Percentiles rank a stretch among this genome's conserved stretches.
phyloP scores from a whole-genome alignment of 2,329 filamentous ascomycete species.

The Pleoardoris graminearum region DNA sequence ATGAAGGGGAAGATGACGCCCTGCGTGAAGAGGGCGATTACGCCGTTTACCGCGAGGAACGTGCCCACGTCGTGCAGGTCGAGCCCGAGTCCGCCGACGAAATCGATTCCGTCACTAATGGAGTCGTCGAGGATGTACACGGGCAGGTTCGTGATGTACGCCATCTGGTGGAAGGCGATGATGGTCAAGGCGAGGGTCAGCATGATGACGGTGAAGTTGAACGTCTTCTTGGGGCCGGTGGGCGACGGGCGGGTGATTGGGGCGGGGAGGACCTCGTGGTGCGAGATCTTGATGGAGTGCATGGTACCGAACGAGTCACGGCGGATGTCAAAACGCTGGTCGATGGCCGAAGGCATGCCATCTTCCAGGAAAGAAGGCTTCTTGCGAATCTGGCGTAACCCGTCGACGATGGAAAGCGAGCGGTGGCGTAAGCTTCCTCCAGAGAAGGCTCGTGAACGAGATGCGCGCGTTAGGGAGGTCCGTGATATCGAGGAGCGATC shows the following conservation, averaged over 20 bases:
- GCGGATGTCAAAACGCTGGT: constrained; percentile 41
- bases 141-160: constrained; percentile 84
- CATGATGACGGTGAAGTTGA: constrained; percentile 70
- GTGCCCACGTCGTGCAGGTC: constrained; percentile 67
- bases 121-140: constrained; percentile 86
- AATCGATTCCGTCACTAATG: constrained; percentile 34
- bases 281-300: constrained; percentile 39
- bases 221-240: constrained; percentile 44
- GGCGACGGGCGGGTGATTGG: constrained; percentile 12
- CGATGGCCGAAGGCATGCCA: constrained; percentile 38
- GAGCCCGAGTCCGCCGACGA: constrained; percentile 66
- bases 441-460: constrained; percentile 30
- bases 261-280: constrained; percentile 28
- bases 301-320: constrained; percentile 44
- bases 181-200: constrained; percentile 81
- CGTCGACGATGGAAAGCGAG: constrained; percentile 36
- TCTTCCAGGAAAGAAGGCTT: constrained; percentile 44
- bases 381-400: constrained; percentile 40
- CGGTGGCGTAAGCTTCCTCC: constrained; percentile 30
- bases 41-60: constrained; percentile 69
- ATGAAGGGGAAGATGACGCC: constrained; percentile 70
- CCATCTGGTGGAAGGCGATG: constrained; percentile 89
- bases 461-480: constrained; percentile 22
- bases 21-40: constrained; percentile 74
- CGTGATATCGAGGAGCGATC: constrained; percentile 30